Base-by-base conservation (phyloP, 23 red algal species). In the Agarophyton chilense region DNA sequence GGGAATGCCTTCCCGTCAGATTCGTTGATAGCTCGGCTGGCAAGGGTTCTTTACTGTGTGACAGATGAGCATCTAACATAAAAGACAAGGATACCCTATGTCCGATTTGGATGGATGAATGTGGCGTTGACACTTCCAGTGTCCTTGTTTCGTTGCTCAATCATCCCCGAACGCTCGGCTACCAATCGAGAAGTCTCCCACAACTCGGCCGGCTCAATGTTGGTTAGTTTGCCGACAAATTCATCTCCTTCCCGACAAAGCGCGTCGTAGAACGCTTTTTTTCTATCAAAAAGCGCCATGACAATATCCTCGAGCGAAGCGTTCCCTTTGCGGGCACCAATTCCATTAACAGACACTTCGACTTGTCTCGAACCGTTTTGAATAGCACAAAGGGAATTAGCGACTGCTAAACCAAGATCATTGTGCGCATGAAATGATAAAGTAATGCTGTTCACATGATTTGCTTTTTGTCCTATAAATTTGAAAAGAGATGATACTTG, bases 121-220 rank as follows among this genome's bases (percentile, higher is more conserved):
- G 56, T 8, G 24, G 96, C 96, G 61, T 98, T 98, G 53, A 89
- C 87, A 46, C 93, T 93, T 31, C 94, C 96, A 53, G 95, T 95
- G 28, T 93, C 96, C 77, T 98, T 98, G 78, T 98, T 98, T 18
- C 93, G 90, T 33, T 95, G 89, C 54, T 96, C 93, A 22, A 81
- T 28, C 93, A 99, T 99, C 16, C 97, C 93, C 38, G 97, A 96
- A 49, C 94, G 86, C 43, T 92, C 87, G 4, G 97, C 94, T 34
- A 99, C 97, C 74, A 99, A 46, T 4, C 92, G 84, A 17, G 89
- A 95, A n/a, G 93, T 99, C 28, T 96, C 83, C 38, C 46, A 56
- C 62, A 99, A 91, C 29, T 99, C 90, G 43, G 54, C 39, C 21
- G 57, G 79, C 45, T 83, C 54, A 52, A 99, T 86, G 50, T 96